These are phyloP conservation scores for Syzygium jambos DNA, from an alignment of 345 rosid genomes.

Conservation along the genomic window DNA sequence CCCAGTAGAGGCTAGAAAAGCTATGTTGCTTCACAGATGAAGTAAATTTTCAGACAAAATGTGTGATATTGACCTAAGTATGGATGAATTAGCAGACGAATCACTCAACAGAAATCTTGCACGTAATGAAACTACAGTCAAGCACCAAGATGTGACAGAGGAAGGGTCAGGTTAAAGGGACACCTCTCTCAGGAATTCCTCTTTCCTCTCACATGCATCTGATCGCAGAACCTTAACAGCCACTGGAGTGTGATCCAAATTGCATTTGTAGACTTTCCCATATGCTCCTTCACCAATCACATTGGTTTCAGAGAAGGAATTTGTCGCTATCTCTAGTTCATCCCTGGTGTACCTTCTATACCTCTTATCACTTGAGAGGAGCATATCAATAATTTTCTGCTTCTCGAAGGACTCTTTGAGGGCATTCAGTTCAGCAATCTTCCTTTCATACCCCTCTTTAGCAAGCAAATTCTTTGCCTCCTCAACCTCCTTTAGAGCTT, in stretches of 20 bases:
- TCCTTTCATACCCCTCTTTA: constrained; percentile 48
- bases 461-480: constrained; percentile 61
- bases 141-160: neutral
- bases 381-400: constrained; percentile 51
- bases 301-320: constrained; percentile 45
- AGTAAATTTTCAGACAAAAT: neutral
- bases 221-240: constrained; percentile 71
- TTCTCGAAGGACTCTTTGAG: constrained; percentile 59
- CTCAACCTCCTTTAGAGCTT: constrained; percentile 58
- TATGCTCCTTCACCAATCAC: constrained; percentile 85
- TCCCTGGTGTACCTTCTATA: constrained; percentile 62
- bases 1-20: neutral
- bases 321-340: constrained; percentile 59
- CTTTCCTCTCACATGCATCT: constrained; percentile 47
- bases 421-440: constrained; percentile 65
- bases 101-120: neutral
- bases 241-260: constrained; percentile 69
- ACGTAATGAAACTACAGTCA: neutral
- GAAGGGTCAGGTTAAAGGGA: neutral
- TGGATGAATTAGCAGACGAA: neutral
- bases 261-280: constrained; percentile 85
- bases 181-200: constrained; percentile 87
- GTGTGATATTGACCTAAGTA: neutral
- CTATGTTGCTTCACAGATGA: neutral
- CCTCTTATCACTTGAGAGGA: constrained; percentile 48